Percentiles rank a stretch among this genome's conserved stretches.
phyloP scores from a whole-genome alignment of 257 asterid species.

The Ehretia macrophylla region DNA sequence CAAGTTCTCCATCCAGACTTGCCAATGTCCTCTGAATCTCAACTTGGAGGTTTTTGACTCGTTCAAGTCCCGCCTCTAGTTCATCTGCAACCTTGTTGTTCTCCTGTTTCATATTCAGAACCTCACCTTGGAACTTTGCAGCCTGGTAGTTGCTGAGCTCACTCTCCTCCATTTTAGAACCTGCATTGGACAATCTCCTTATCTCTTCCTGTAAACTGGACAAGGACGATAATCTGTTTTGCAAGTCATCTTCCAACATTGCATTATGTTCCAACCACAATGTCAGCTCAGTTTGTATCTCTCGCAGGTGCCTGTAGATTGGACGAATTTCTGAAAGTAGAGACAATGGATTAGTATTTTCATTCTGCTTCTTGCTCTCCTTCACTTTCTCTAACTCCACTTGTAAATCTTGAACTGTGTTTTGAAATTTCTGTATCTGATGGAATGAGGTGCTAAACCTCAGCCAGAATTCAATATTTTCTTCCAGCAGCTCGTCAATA shows the following conservation, averaged over 20 bases:
- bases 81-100: constrained; percentile 33
- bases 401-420: constrained; percentile 26
- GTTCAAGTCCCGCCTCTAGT: constrained; percentile 24
- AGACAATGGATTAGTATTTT: constrained; percentile 6
- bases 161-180: constrained; percentile 12
- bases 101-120: constrained; percentile 44
- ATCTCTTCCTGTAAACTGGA: constrained; percentile 36
- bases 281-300: constrained; percentile 37
- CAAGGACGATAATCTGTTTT: constrained; percentile 35
- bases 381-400: constrained; percentile 29
- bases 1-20: constrained; percentile 34
- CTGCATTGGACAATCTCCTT: constrained; percentile 20
- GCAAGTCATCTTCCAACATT: constrained; percentile 36
- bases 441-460: constrained; percentile 39
- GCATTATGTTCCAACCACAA: constrained; percentile 38
- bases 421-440: constrained; percentile 34
- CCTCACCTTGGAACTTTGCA: constrained; percentile 50
- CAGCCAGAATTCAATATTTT: constrained; percentile 48
- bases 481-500: constrained; percentile 42
- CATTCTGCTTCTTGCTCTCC: constrained; percentile 20
- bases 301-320: constrained; percentile 41
- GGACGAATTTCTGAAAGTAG: constrained; percentile 39
- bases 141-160: constrained; percentile 42
- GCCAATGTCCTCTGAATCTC: constrained; percentile 32
- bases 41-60: constrained; percentile 23